phyloP scores from a whole-genome alignment of 2,329 filamentous ascomycete species.

The Fusarium nurragi region DNA sequence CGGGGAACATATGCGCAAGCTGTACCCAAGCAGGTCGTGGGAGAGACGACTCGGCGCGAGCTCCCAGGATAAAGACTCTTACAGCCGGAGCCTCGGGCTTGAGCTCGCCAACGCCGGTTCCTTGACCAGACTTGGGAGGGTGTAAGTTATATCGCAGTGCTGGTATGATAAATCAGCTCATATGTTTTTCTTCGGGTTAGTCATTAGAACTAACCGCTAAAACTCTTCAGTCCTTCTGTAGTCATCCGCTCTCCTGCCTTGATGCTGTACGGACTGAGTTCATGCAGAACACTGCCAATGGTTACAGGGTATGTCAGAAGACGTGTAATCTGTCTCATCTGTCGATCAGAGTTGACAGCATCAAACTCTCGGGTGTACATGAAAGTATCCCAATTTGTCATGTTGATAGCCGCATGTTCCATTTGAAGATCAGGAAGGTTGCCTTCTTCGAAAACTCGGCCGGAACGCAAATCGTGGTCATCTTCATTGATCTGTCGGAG shows the following conservation, averaged over 20 bases:
- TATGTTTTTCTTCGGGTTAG: not conserved
- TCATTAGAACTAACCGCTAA: constrained; percentile 74
- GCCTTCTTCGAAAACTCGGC: constrained; percentile 92
- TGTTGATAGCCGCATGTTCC: constrained; percentile 92
- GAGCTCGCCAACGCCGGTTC: constrained; percentile 78
- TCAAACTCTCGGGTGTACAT: constrained; percentile 91
- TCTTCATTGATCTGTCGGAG: constrained; percentile 96
- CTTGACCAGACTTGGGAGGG: constrained; percentile 81
- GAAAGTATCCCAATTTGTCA: constrained; percentile 99
- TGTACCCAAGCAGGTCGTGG: constrained; percentile 95
- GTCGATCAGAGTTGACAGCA: constrained; percentile 89
- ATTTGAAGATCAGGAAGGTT: constrained; percentile 89
- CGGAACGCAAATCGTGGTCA: constrained; percentile 92
- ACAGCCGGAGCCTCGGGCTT: constrained; percentile 87
- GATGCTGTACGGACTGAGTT: constrained; percentile 91
- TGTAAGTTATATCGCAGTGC: constrained; percentile 94
- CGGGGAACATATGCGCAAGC: constrained; percentile 93
- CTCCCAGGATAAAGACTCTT: constrained; percentile 91
- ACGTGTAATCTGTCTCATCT: constrained; percentile 91
- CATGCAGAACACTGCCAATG: constrained; percentile 89
- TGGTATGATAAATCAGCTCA: constrained; percentile 47
- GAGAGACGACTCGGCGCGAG: constrained; percentile 95
- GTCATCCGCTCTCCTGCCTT: constrained; percentile 80
- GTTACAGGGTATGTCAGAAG: constrained; percentile 94
- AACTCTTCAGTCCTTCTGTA: constrained; percentile 88